Base-by-base conservation (phyloP, 352 stramenopile genomes). In the Plasmopara viticola region DNA sequence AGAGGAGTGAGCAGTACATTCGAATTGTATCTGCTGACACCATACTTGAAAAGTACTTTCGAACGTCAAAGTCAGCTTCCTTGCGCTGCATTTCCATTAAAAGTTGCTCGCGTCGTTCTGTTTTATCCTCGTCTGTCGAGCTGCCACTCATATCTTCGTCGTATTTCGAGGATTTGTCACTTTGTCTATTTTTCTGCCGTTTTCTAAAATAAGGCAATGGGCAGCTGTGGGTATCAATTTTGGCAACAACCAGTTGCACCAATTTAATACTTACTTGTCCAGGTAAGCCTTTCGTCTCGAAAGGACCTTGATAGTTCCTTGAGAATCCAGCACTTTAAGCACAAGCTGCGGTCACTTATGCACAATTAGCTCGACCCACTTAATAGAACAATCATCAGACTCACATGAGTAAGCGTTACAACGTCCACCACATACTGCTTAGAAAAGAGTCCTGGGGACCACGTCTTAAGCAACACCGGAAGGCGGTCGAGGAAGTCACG, bases 71-170 rank as follows among this genome's bases (percentile, higher is more conserved):
- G 44, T 93, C 79, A 4, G 77, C 78, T 34, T 95, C 84, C 39
- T 93, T 93, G 8, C 84, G 84, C 52, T 89, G 78, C 72, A 93
- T 91, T 53, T 93, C 82, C 42, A 89, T 69, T 50, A 92, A 42
- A 9, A 90, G 44, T 43, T 90, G 74, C 2, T 76, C 71, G 31
- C 81, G 73, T 6, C 67, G 64, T 54, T 93, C 83, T 7, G 66
- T 70, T 60, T 90, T 76, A 55, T 91, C 83, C 59, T 93, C 83
- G 35, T 91, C 77, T 6, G 74, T 78, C 3, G 76, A 79, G 12
- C 85, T 80, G 12, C 68, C 76, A 50, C 75, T 67, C 0, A 70
- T 76, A 5, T 69, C 66, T 14, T 68, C 66, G 9, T 54, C 62
- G 6, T 70, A 62, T 51, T 67, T 71, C 18, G 58, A 60, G 44